Evolutionary conservation across 192 early-diverging fungal species (phyloP).

Genomic region (Geranomyces variabilis): DNA sequence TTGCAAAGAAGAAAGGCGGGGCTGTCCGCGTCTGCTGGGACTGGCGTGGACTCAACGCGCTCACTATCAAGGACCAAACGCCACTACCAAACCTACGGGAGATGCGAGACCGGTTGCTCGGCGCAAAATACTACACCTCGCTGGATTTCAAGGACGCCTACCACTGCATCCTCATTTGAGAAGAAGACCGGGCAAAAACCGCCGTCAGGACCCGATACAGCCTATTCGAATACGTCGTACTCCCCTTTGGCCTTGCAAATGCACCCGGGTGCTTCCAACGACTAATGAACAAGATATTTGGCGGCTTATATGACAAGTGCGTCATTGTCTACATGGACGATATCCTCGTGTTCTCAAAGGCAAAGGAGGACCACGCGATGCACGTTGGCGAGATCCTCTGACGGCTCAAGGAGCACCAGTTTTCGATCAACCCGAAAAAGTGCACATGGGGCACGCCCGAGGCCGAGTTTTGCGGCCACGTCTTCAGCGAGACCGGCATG

Average conservation of each 20-base stretch:
- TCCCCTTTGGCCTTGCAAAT: conserved; percentile 68
- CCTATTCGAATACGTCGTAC: conserved; percentile 54
- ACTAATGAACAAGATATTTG: conserved; percentile 45
- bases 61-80: conserved; percentile 49
- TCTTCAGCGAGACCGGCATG: conserved; percentile 40
- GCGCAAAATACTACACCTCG: background rate
- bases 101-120: conserved; percentile 30
- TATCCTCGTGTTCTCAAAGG: conserved; percentile 48
- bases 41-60: conserved; percentile 54
- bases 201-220: conserved; percentile 43
- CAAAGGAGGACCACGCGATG: background rate
- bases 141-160: conserved; percentile 12
- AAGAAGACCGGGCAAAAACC: conserved; percentile 33
- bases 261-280: conserved; percentile 49
- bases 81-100: conserved; percentile 57
- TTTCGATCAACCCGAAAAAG: conserved; percentile 46
- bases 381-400: conserved; percentile 36
- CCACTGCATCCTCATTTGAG: conserved; percentile 29
- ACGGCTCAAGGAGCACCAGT: conserved; percentile 27
- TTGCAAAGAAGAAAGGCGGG: conserved; percentile 54
- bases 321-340: conserved; percentile 45
- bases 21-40: conserved; percentile 51
- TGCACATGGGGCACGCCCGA: conserved; percentile 37
- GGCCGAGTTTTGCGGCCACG: conserved; percentile 40
- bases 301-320: conserved; percentile 13